Evolutionary conservation across 768 basidiomycete genomes (phyloP).

Genomic region (Leucogyrophana mollusca): DNA sequence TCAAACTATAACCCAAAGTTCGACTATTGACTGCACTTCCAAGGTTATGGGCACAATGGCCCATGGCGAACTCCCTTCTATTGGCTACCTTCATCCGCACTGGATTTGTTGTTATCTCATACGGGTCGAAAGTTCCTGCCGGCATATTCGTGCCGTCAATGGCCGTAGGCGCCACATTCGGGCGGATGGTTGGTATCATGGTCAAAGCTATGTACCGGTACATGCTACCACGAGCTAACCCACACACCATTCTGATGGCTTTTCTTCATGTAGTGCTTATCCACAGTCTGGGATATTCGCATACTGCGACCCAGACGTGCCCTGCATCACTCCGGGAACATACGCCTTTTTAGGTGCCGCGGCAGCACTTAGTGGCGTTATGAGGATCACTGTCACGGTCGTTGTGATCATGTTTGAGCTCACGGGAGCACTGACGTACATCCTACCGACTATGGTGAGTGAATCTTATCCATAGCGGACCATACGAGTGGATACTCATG

Average conservation of each 20-base stretch:
- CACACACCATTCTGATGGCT: not conserved
- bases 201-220: constrained; percentile 91
- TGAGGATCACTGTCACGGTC: constrained; percentile 95
- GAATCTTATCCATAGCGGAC: constrained; percentile 3
- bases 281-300: constrained; percentile 86
- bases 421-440: constrained; percentile 95
- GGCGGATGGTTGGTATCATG: constrained; percentile 94
- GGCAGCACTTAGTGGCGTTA: constrained; percentile 92
- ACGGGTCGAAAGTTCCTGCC: constrained; percentile 94
- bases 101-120: constrained; percentile 85
- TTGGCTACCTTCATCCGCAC: constrained; percentile 89
- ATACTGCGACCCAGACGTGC: constrained; percentile 86
- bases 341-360: constrained; percentile 98
- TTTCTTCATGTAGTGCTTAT: constrained; percentile 58
- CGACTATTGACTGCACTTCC: constrained; percentile 6
- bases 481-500: no score
- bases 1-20: not conserved
- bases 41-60: constrained; percentile 90
- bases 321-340: constrained; percentile 97
- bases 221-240: constrained; percentile 14
- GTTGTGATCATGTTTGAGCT: constrained; percentile 99
- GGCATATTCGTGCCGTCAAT: constrained; percentile 99
- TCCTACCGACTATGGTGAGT: constrained; percentile 93
- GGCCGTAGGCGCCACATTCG: constrained; percentile 97
- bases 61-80: constrained; percentile 88